Base-by-base conservation (phyloP, 768 basidiomycete genomes). In the Russula lepida region DNA sequence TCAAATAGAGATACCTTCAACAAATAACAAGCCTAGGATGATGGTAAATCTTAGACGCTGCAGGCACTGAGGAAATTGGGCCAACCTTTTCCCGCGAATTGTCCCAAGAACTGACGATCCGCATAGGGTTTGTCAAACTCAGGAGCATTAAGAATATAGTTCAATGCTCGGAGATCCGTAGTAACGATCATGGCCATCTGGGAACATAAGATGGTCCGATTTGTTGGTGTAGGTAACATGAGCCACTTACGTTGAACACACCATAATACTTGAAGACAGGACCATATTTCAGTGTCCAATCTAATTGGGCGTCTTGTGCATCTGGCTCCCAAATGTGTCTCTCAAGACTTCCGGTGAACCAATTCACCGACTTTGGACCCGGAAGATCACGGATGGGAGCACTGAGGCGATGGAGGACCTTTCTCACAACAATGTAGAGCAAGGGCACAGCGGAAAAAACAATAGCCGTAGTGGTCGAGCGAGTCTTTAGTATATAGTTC, bases 121-220 rank as follows among this genome's bases (percentile, higher is more conserved):
- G 15, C 17, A 11, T n/a, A 17, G 11, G 56, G 15, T 33, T 65
- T 65, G 12, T 56, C 62, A 21, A 63, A 65, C 19, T 63, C 62
- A 23, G 63, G 52, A 33, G 47, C 32, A 39, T 33, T 58, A 4
- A 65, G 13, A 1, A 65, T 47, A 50, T 59, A 35, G 27, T 59
- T 63, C 37, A 64, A 37, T 9, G 64, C 62, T 21, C 50, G 63
- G 27, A 19, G 56, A 39, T 65, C 64, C 9, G 41, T 56, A 15
- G 39, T 50, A 17, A 28, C 0, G 43, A 63, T 37, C 5, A 19
- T 56, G 15, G 3, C 7, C 43, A 48, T 1, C 64, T 65, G 48
- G 23, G 33, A 33, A 17, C 6, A 25, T 41, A n/a, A 6, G 30
- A 37, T 19, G 51, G 23, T 6, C 21, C 43, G 27, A 32, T 6